Base-by-base conservation (phyloP, 352 stramenopile genomes). In the Globisporangium okanoganense region DNA sequence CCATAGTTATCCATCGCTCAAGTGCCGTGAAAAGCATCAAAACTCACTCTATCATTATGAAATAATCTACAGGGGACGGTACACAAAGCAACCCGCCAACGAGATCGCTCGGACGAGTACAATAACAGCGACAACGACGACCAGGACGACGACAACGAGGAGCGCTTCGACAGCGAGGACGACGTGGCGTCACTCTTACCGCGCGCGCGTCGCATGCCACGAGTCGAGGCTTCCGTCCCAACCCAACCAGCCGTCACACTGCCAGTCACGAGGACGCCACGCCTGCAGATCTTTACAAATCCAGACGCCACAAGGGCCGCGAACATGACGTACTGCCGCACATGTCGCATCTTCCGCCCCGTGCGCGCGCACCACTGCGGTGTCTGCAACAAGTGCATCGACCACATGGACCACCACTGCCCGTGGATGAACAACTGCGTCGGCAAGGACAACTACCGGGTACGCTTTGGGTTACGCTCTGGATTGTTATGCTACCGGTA, bases 351-450 rank as follows among this genome's bases (percentile, higher is more conserved):
- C 47, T 78, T 81, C 41, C 75, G 79, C 20, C 77, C 79, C 2
- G 58, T 62, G 47, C 75, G 79, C n/a, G 78, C 77, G 3, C 77
- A 88, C 54, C 79, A 88, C 58, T 88, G 79, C 52, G 80, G 74
- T 10, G 82, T 98, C 16, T 98, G 92, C 72, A 72, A 92, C 56
- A 65, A 85, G 56, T 98, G 92, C 57, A 90, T 98, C 55, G 86
- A 97, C 41, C 94, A 97, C 71, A 98, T 99, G 92, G 97, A 99
- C 69, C 96, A 98, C 82, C 94, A 98, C 73, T 98, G 95, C 63
- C 95, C 95, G n/a, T 99, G 95, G 95, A 85, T 98, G 7, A 98
- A 99, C 70, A 99, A 99, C 78, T 99, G 95, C 70, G 87, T 99
- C 53, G 96, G 95, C 47, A 93, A 97, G 47, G 84, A 94, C 62